Evolutionary conservation across 2,329 filamentous ascomycete genomes (phyloP), one percentile per base, ranked within the genome.

Genomic region (Dactylellina sp.): DNA sequence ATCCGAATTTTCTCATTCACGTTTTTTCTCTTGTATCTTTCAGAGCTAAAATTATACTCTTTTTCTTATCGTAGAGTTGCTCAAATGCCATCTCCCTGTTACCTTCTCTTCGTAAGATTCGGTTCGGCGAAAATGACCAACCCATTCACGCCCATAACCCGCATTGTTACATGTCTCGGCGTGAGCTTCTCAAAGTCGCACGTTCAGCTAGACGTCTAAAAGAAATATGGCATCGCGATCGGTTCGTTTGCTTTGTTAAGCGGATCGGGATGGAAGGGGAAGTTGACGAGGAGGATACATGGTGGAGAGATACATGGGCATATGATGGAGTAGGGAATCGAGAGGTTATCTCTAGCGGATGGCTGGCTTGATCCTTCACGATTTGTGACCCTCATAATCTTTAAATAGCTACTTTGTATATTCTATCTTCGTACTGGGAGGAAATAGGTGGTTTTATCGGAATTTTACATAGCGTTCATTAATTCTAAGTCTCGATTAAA

Each of bases 251-350:
- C 11, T 40, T 53, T 35, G 53, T 72, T 12, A 59, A 52, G n/a
- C 42, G 59, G 16, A 16, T 40, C 18, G 16, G 5, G 59, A 44
- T 22, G 57, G 47, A n/a, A 37, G 28, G 1, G n/a, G 59, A 63
- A n/a, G 50, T 59, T 12, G 42, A 62, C 37, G 57, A 57, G n/a
- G 50, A 56, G 25, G 25, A 25, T 7, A 52, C 50, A 11, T 53
- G 46, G 39, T 72, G 68, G 68, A 39, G 20, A 53, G 68, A 72
- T 64, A 72, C 68, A 16, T 72, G 68, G 68, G 68, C 68, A n/a
- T 28, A 32, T 2, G 55, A 72, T 35, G 60, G 60, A 25, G 24
- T 72, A 25, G 60, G 68, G 12, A 65, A 53, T 18, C 39, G 18
- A 22, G 32, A 40, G 28, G 35, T 68, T 40, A 60, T 61, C 7